Conservation (phyloP, 495 filamentous ascomycete genomes). For the Parathielavia hyrcaniae region DNA sequence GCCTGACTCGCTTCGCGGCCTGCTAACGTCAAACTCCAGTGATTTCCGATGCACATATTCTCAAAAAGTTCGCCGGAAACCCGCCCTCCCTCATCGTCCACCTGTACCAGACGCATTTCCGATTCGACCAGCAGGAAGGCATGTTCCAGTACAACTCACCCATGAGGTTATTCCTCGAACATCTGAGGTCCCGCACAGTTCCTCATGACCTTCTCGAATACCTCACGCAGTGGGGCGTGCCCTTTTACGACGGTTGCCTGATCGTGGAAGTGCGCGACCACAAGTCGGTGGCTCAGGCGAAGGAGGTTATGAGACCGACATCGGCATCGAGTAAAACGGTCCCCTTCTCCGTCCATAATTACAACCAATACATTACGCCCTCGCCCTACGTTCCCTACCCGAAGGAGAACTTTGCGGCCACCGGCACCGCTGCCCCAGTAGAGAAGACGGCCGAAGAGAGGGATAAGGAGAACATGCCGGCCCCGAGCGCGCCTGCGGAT, state of each 20-base stretch:
- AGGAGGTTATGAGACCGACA: constrained; percentile 49
- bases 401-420: constrained; percentile 45
- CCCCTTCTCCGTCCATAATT: constrained; percentile 85
- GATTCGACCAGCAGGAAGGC: constrained; percentile 91
- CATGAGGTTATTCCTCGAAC: constrained; percentile 77
- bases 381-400: constrained; percentile 80
- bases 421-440: constrained; percentile 21
- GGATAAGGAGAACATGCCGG: constrained; percentile 49
- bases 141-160: constrained; percentile 85
- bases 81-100: constrained; percentile 81
- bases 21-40: constrained; percentile 40
- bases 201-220: constrained; percentile 51
- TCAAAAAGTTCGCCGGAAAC: constrained; percentile 69
- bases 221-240: constrained; percentile 58
- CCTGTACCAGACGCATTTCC: constrained; percentile 76
- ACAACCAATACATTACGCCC: constrained; percentile 78
- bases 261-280: constrained; percentile 91
- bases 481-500: constrained; percentile 41
- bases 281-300: constrained; percentile 56
- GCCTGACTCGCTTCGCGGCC: not conserved
- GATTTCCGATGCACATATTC: constrained; percentile 65
- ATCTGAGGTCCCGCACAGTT: constrained; percentile 47
- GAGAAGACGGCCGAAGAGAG: constrained; percentile 32
- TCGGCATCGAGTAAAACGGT: constrained; percentile 53
- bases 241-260: constrained; percentile 93